These are phyloP conservation scores for Penicillium argentinense DNA, from an alignment of 495 filamentous ascomycete species.

Conservation along the genomic window DNA sequence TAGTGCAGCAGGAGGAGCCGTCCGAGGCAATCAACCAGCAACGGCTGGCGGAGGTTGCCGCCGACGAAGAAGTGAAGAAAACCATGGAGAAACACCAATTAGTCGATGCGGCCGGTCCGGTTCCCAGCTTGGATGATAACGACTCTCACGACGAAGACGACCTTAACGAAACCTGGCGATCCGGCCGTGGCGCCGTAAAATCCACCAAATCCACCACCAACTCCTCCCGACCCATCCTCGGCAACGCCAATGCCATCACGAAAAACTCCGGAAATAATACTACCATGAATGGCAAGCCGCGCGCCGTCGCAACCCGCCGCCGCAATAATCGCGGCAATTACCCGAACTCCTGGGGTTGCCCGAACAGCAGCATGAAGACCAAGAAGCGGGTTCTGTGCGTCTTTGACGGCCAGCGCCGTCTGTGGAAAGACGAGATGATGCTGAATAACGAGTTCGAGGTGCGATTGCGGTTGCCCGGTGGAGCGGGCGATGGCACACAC, in stretches of 20 bases:
- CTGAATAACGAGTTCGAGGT: constrained; percentile 93
- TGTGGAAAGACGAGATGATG: constrained; percentile 99
- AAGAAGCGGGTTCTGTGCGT: constrained; percentile 95
- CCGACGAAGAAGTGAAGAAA: constrained; percentile 78
- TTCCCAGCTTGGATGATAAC: constrained; percentile 53
- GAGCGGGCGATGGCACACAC: constrained; percentile 56
- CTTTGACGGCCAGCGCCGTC: constrained; percentile 81
- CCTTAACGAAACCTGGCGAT: constrained; percentile 51
- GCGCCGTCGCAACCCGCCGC: constrained; percentile 55
- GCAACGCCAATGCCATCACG: constrained; percentile 49
- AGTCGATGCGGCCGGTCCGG: constrained; percentile 54
- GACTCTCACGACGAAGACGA: constrained; percentile 66
- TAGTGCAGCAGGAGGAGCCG: constrained; percentile 96
- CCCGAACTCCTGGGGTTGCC: constrained; percentile 87
- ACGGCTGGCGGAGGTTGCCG: constrained; percentile 75
- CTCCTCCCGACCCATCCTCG: constrained; percentile 47
- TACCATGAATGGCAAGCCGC: constrained; percentile 34
- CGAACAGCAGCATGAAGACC: constrained; percentile 89
- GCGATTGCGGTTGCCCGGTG: constrained; percentile 70
- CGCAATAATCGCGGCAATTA: constrained; percentile 91
- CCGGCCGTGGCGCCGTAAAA: constrained; percentile 51
- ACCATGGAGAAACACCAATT: constrained; percentile 81
- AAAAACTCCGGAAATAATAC: constrained; percentile 36
- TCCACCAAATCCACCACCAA: constrained; percentile 32
- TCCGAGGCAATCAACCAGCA: constrained; percentile 93